phyloP scores from a whole-genome alignment of 1,284 basidiomycete species.

The Termitomyces sp. region DNA sequence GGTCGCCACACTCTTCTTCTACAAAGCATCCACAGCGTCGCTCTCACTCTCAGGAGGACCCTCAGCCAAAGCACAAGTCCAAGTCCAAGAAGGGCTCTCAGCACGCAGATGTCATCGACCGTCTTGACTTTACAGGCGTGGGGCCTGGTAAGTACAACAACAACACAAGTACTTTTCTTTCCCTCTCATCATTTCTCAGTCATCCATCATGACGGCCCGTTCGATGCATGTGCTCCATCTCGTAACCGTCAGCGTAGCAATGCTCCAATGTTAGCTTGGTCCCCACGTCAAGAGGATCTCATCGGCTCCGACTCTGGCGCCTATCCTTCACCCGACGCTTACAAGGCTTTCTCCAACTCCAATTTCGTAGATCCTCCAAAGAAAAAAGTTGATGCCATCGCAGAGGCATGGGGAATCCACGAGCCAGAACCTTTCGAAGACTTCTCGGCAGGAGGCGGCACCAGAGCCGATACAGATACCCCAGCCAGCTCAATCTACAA shows the following conservation, averaged over 20 bases:
- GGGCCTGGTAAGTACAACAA: conserved; percentile 61
- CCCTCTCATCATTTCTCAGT: conserved; percentile 37
- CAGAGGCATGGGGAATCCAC: conserved; percentile 84
- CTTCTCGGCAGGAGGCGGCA: conserved; percentile 68
- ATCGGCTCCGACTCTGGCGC: conserved; percentile 37
- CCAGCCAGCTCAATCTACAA: conserved; percentile 63
- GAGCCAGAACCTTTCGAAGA: conserved; percentile 85
- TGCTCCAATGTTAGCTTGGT: conserved; percentile 80
- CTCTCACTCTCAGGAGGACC: conserved; percentile 68
- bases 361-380: conserved; percentile 59
- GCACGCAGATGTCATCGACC: conserved; percentile 48
- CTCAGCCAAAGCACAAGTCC: conserved; percentile 50
- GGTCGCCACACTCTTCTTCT: conserved; percentile 19
- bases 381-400: conserved; percentile 75
- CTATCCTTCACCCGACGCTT: conserved; percentile 49
- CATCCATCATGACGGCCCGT: conserved; percentile 86
- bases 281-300: conserved; percentile 40
- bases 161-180: conserved; percentile 11
- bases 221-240: conserved; percentile 83
- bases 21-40: conserved; percentile 43
- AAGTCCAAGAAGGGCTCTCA: conserved; percentile 62
- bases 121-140: conserved; percentile 49
- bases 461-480: conserved; percentile 51
- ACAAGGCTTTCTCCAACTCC: conserved; percentile 40
- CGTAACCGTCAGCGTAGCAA: conserved; percentile 73